Evolutionary conservation across 176 grass and related monocot genomes (phyloP).

Genomic region (Guadua angustifolia): DNA sequence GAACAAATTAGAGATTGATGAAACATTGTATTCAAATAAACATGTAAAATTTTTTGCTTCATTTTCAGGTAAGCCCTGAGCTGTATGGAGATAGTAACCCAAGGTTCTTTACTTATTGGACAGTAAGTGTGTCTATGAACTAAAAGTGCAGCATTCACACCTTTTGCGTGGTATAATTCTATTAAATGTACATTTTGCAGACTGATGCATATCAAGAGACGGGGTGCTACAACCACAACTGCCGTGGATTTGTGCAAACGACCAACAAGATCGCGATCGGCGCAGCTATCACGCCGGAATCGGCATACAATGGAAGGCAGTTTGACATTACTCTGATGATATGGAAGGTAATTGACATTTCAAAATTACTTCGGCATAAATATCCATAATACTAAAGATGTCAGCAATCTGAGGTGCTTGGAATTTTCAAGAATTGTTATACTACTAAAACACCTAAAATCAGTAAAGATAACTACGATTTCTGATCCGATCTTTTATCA

Average conservation of each 20-base stretch:
- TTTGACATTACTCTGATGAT: constrained; percentile 74
- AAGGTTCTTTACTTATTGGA: constrained; percentile 96
- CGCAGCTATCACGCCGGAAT: constrained; percentile 68
- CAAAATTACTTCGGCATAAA: neutral
- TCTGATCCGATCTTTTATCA: neutral
- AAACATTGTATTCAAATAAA: neutral
- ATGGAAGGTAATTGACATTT: constrained; percentile 70
- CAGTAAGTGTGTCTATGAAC: constrained; percentile 53
- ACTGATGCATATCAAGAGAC: constrained; percentile 85
- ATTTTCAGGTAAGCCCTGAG: constrained; percentile 73
- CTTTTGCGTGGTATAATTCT: neutral
- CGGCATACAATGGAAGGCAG: constrained; percentile 66
- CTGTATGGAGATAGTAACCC: constrained; percentile 76
- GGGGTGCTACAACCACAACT: constrained; percentile 90
- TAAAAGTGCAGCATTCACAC: neutral
- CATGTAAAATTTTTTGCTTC: neutral
- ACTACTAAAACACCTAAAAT: neutral
- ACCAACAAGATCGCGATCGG: constrained; percentile 84
- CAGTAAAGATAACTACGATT: neutral
- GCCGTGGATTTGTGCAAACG: constrained; percentile 77
- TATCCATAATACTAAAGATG: neutral
- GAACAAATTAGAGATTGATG: neutral
- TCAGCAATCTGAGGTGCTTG: neutral
- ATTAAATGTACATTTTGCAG: constrained; percentile 29
- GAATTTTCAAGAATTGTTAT: neutral